Conservation (phyloP, 768 basidiomycete species). For the Melanogaster broomeanus region DNA sequence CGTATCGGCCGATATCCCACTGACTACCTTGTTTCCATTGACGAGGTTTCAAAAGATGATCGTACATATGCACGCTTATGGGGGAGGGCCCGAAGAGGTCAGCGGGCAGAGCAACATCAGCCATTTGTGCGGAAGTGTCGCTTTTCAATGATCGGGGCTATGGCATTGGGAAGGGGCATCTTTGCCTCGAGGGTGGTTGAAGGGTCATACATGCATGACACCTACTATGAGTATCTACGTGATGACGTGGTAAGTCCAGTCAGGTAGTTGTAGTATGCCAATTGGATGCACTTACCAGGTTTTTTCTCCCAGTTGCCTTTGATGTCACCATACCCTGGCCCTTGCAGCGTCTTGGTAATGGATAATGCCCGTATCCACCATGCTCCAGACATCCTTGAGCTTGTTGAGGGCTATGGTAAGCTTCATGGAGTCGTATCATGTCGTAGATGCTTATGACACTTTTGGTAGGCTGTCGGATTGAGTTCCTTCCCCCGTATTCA, state of each 20-base stretch:
- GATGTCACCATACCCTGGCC: slow-evolving; percentile 18
- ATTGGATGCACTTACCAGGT: too few relatives aligned
- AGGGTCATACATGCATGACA: slow-evolving; percentile 29
- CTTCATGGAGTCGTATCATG: neutral
- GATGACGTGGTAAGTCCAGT: slow-evolving; percentile 19
- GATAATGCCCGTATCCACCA: slow-evolving; percentile 22
- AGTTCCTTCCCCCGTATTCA: slow-evolving; percentile 40
- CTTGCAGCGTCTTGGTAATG: slow-evolving; percentile 15
- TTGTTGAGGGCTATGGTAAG: slow-evolving; percentile 23
- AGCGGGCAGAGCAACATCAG: neutral
- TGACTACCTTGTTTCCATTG: slow-evolving; percentile 19
- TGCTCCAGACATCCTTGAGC: slow-evolving; percentile 9
- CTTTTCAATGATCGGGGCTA: neutral
- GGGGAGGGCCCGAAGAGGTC: slow-evolving; percentile 18
- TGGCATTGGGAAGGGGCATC: slow-evolving; percentile 34
- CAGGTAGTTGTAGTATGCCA: slow-evolving; percentile 7
- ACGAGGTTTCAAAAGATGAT: slow-evolving; percentile 32
- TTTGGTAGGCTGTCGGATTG: slow-evolving; percentile 25
- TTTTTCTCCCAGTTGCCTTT: slow-evolving; percentile 12
- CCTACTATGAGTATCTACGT: slow-evolving; percentile 24
- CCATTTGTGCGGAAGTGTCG: neutral
- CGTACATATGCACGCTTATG: slow-evolving; percentile 20
- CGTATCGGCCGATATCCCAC: slow-evolving; percentile 19
- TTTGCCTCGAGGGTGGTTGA: slow-evolving; percentile 28
- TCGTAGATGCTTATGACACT: too few relatives aligned